Evolutionary conservation across 768 basidiomycete genomes (phyloP), one percentile per base, ranked within the genome.

Genomic region (Panaeolus papilionaceus): DNA sequence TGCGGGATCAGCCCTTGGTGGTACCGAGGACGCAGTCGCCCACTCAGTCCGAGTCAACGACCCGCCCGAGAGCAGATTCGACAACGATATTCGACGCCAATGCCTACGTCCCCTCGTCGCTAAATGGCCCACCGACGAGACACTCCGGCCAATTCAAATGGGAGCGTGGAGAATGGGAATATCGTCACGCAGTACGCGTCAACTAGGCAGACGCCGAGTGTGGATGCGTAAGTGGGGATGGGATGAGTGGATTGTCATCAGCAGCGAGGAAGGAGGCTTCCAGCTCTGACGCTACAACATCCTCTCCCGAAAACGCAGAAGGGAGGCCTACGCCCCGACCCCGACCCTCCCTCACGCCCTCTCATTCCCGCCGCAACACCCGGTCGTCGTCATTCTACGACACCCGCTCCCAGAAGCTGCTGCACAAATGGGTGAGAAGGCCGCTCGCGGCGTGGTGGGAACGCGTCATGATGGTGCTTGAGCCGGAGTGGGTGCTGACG

Each of bases 401-500:
- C 69, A 76, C 80, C 68, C 81, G 71, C 61, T 71, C 86, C 26
- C 84, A 82, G 45, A 76, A 82, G 54, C 65, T 75, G 11, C 76
- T 91, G 16, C 90, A 90, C 11, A 77, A 84, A 54, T 85, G 83
- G 82, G 70, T 92, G 45, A 81, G 84, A 61, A 82, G 80, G 39
- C 90, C 92, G 1, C 62, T 92, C n/a, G 79, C 81, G 67, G 91
- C 87, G 18, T 95, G 92, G 90, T 77, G 87, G 70, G 86, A 86
- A 68, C 84, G 92, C 14, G 80, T 96, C 23, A 79, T 79, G 71
- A 85, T 90, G 83, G 89, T 96, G 26, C 80, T 96, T 18, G 78
- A 85, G 28, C 90, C 91, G 0, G 88, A 93, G 74, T 95, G 94
- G 94, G 73, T 87, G 58, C 80, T 82, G 69, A 94, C 90, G 64